Percentiles rank a stretch among this genome's conserved stretches.
These are phyloP conservation scores for Xylaria palmicola DNA, from an alignment of 495 filamentous ascomycete species.

Conservation along the genomic window DNA sequence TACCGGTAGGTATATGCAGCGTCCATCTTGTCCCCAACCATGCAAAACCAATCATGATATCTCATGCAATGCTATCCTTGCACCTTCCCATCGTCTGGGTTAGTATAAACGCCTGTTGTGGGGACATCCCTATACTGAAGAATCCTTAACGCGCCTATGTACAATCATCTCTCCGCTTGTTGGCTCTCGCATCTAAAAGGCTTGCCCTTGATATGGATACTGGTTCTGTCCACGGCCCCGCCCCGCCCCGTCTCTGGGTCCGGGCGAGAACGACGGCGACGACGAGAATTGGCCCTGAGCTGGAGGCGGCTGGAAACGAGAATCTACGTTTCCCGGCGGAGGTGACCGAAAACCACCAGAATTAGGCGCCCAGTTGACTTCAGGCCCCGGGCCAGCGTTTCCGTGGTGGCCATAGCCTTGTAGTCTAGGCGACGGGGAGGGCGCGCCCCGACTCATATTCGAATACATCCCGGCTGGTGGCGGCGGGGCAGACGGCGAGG, in stretches of 20 bases:
- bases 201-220: slow-evolving; percentile 41
- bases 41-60: slow-evolving; percentile 19
- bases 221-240: slow-evolving; percentile 30
- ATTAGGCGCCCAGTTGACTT: slow-evolving; percentile 28
- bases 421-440: slow-evolving; percentile 18
- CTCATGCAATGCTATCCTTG: slow-evolving; percentile 22
- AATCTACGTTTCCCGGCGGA: slow-evolving; percentile 26
- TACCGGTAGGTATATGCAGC: slow-evolving; percentile 9
- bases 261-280: slow-evolving; percentile 8
- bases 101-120: not conserved
- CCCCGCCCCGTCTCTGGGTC: not conserved
- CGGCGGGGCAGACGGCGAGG: slow-evolving; percentile 21
- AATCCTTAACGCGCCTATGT: not conserved
- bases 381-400: slow-evolving; percentile 18
- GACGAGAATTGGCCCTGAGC: slow-evolving; percentile 29
- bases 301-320: slow-evolving; percentile 21
- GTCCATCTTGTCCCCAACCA: not conserved
- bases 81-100: slow-evolving; percentile 12
- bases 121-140: not conserved
- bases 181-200: slow-evolving; percentile 34
- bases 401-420: slow-evolving; percentile 19
- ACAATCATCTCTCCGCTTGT: not conserved
- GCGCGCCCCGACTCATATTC: slow-evolving; percentile 25
- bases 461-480: slow-evolving; percentile 36
- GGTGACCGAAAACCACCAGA: slow-evolving; percentile 31